These are phyloP conservation scores for Melampsora americana DNA, from an alignment of 1,284 basidiomycete species.

Conservation along the genomic window DNA sequence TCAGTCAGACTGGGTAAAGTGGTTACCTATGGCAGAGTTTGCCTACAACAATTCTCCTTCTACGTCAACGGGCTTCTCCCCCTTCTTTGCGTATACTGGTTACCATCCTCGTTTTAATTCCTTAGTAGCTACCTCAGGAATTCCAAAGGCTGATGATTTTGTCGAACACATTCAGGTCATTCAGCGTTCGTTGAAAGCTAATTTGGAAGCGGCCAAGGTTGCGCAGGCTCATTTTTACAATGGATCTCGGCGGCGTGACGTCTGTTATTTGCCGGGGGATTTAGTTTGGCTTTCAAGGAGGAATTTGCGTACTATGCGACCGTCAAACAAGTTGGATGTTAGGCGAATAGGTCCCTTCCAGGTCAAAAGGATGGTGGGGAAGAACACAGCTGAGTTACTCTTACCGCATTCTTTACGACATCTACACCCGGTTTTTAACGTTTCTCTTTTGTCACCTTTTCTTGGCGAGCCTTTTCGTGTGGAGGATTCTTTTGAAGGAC, in stretches of 20 bases:
- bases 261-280: constrained; percentile 14
- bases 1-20: constrained; percentile 42
- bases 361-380: constrained; percentile 8
- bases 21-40: constrained; percentile 52
- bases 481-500: not conserved
- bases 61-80: constrained; percentile 52
- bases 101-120: constrained; percentile 52
- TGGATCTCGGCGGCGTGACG: not conserved
- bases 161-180: too few relatives aligned
- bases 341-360: constrained; percentile 12
- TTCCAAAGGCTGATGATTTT: too few relatives aligned
- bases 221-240: constrained; percentile 14
- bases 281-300: not conserved
- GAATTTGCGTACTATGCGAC: not conserved
- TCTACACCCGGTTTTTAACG: constrained; percentile 20
- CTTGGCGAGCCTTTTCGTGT: not conserved
- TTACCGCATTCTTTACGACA: not conserved
- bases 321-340: constrained; percentile 9
- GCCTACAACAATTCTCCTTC: constrained; percentile 52
- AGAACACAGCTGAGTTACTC: constrained; percentile 8
- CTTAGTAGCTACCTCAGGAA: not conserved
- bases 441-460: constrained; percentile 2
- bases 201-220: not conserved
- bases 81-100: constrained; percentile 57
- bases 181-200: too few relatives aligned